Evolutionary conservation across 1,139 yeast species (phyloP).

Genomic region (Zygosaccharomyces sapae): DNA sequence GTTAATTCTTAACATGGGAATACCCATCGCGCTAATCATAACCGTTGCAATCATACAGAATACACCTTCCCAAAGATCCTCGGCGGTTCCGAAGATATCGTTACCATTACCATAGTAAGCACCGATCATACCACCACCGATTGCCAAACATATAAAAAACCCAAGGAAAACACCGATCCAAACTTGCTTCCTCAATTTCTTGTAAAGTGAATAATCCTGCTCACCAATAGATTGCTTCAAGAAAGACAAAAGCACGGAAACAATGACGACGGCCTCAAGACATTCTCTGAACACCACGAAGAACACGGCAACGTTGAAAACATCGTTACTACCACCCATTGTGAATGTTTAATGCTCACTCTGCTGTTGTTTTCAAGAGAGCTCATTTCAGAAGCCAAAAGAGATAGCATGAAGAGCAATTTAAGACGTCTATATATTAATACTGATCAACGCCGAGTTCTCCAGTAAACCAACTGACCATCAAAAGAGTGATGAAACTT

Average conservation of each 20-base stretch:
- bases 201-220: slow-evolving; percentile 35
- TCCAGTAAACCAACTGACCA: neutral
- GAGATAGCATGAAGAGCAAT: neutral
- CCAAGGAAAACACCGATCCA: slow-evolving; percentile 83
- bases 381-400: neutral
- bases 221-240: slow-evolving; percentile 53
- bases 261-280: slow-evolving; percentile 79
- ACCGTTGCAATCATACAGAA: slow-evolving; percentile 76
- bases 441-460: neutral
- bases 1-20: slow-evolving; percentile 78
- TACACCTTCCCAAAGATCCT: slow-evolving; percentile 87
- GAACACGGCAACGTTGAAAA: slow-evolving; percentile 54
- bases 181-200: slow-evolving; percentile 57
- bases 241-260: slow-evolving; percentile 79
- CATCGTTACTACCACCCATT: slow-evolving; percentile 26
- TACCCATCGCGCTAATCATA: slow-evolving; percentile 85
- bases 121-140: slow-evolving; percentile 72
- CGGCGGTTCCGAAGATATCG: slow-evolving; percentile 79
- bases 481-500: neutral
- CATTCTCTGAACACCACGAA: slow-evolving; percentile 85
- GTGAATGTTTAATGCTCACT: neutral
- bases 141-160: slow-evolving; percentile 62
- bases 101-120: slow-evolving; percentile 73
- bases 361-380: neutral
- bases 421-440: neutral